phyloP scores from a whole-genome alignment of 176 grass and related monocot genomes.

The Saccharum spontaneum region DNA sequence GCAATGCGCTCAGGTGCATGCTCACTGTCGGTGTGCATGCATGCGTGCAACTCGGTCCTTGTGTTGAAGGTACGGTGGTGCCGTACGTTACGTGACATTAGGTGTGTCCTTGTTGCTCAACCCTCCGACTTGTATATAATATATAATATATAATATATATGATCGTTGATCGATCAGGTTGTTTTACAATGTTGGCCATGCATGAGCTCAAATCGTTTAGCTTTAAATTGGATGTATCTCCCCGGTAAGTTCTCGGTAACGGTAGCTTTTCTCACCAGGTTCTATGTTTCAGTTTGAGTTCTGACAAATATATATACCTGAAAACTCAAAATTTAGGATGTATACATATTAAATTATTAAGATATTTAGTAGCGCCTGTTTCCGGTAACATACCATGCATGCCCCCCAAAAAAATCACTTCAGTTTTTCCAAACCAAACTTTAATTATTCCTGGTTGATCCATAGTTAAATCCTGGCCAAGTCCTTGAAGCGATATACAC shows the following conservation, averaged over 20 bases:
- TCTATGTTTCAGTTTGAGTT: neutral
- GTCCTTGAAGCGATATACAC: neutral
- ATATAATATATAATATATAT: neutral
- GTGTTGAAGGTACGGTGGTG: neutral
- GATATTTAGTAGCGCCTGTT: neutral
- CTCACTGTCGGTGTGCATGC: conserved; percentile 29
- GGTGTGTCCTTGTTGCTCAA: neutral
- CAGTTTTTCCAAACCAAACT: neutral
- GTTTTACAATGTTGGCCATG: neutral
- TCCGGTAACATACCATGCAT: too few relatives aligned
- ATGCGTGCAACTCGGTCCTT: conserved; percentile 13
- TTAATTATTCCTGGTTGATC: neutral
- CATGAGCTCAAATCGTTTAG: neutral
- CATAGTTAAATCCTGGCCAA: neutral
- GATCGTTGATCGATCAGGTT: neutral
- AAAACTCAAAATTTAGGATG: neutral
- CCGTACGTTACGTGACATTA: conserved; percentile 6
- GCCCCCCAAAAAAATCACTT: too few relatives aligned
- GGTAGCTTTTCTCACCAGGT: neutral
- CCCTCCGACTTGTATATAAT: neutral
- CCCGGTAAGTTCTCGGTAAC: neutral
- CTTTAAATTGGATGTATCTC: neutral
- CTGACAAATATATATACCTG: neutral
- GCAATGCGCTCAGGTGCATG: neutral
- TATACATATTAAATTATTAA: neutral